Evolutionary conservation across 2,329 filamentous ascomycete species (phyloP).

Genomic region (Dendryphion nanum): DNA sequence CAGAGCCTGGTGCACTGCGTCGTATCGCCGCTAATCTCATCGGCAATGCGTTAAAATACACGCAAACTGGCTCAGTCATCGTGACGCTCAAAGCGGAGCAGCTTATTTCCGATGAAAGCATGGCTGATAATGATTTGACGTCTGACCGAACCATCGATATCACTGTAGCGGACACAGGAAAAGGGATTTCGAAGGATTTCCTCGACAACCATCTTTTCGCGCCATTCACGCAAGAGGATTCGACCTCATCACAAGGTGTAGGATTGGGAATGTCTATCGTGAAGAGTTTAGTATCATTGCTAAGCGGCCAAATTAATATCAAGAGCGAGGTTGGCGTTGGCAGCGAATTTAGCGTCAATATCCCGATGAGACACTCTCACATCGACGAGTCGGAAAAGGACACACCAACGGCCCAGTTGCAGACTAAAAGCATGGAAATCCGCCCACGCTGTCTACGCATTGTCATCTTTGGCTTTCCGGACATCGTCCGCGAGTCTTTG

Average conservation of each 20-base stretch:
- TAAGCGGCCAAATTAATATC: slow-evolving; percentile 23
- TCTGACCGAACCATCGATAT: slow-evolving; percentile 1
- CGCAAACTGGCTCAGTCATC: slow-evolving; percentile 3
- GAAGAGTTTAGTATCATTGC: slow-evolving; percentile 23
- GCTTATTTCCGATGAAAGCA: neutral
- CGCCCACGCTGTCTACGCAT: slow-evolving; percentile 3
- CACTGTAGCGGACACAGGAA: slow-evolving; percentile 24
- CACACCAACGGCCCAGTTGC: neutral
- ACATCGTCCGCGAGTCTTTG: slow-evolving; percentile 4
- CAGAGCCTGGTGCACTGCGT: slow-evolving; percentile 7
- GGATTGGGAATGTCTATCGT: slow-evolving; percentile 37
- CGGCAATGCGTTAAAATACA: slow-evolving; percentile 9
- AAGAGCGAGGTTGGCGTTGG: slow-evolving; percentile 22
- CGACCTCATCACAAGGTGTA: slow-evolving; percentile 26
- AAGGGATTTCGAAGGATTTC: slow-evolving; percentile 32
- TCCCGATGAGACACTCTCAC: slow-evolving; percentile 2
- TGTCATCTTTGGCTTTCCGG: slow-evolving; percentile 9
- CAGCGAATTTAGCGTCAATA: slow-evolving; percentile 13
- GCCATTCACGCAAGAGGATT: slow-evolving; percentile 35
- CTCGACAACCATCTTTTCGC: slow-evolving; percentile 27
- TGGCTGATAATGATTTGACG: neutral
- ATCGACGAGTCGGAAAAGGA: neutral
- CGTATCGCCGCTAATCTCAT: slow-evolving; percentile 6
- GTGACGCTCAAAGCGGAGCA: neutral
- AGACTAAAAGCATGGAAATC: neutral